These are phyloP conservation scores for Oidium heveae DNA, from an alignment of 2,329 filamentous ascomycete species.

Conservation along the genomic window DNA sequence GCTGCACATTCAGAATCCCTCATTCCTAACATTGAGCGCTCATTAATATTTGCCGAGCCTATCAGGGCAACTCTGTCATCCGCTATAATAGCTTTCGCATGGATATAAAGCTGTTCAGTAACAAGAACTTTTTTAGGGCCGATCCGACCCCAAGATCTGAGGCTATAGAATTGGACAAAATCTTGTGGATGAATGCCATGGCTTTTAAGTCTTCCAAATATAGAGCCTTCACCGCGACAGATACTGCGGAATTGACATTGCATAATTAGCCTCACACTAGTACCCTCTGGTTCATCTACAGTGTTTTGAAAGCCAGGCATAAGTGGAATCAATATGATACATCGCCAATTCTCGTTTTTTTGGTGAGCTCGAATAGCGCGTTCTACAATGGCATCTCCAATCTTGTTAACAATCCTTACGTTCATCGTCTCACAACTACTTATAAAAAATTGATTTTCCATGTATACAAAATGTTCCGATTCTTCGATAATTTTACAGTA, in stretches of 20 bases:
- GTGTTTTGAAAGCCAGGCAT: constrained; percentile 99
- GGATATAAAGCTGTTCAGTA: constrained; percentile 93
- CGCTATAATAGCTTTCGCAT: constrained; percentile 89
- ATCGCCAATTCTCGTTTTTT: constrained; percentile 74
- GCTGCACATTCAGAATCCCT: constrained; percentile 83
- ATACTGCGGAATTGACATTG: constrained; percentile 94
- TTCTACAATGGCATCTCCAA: constrained; percentile 83
- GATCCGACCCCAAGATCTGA: constrained; percentile 81
- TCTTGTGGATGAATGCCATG: constrained; percentile 76
- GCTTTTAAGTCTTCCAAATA: constrained; percentile 63
- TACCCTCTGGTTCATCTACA: constrained; percentile 80
- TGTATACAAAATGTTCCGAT: constrained; percentile 93
- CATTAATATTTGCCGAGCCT: constrained; percentile 95
- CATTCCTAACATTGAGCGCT: constrained; percentile 78
- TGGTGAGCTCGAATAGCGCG: constrained; percentile 65
- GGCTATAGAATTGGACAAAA: constrained; percentile 83
- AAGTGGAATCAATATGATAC: constrained; percentile 70
- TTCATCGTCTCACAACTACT: constrained; percentile 75
- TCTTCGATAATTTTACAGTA: constrained; percentile 88
- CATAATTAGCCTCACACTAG: constrained; percentile 83
- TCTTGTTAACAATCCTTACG: constrained; percentile 71
- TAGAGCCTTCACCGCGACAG: constrained; percentile 72
- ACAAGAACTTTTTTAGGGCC: constrained; percentile 59
- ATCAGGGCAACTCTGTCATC: constrained; percentile 87
- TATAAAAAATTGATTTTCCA: constrained; percentile 97